phyloP scores from a whole-genome alignment of 2,329 filamentous ascomycete genomes.

The Dryadomyces quercivorus region DNA sequence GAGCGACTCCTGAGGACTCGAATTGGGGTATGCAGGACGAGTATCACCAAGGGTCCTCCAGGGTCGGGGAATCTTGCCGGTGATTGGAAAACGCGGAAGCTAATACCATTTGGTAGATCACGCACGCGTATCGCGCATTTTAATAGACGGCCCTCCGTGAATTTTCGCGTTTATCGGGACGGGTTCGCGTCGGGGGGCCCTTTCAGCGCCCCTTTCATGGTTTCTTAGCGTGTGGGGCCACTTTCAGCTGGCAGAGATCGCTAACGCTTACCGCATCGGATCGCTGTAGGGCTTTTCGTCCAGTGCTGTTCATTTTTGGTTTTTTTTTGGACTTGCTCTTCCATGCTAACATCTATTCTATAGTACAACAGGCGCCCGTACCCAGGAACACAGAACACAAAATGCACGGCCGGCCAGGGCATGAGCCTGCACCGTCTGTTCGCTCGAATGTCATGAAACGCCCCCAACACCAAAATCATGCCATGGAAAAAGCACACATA shows the following conservation, averaged over 20 bases:
- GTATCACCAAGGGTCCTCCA: neutral
- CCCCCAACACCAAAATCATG: neutral
- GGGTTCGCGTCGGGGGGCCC: neutral
- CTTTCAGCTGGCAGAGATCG: neutral
- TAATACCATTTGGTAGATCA: neutral
- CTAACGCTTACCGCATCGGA: too few species aligned
- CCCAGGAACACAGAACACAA: too few species aligned
- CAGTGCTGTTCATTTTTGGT: too few species aligned
- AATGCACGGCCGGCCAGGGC: too few species aligned
- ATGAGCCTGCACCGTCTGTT: too few species aligned
- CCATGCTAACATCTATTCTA: too few species aligned
- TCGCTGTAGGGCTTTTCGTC: too few species aligned
- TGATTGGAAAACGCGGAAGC: neutral
- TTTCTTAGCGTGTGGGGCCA: neutral
- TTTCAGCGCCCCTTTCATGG: neutral
- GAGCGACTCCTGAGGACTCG: too few species aligned
- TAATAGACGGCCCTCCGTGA: neutral
- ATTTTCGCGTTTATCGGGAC: conserved; percentile 1
- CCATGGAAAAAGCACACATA: neutral
- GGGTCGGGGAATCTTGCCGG: neutral
- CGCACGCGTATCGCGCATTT: neutral
- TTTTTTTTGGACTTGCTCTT: too few species aligned
- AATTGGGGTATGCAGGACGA: too few species aligned
- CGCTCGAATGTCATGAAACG: neutral
- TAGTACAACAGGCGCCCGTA: too few species aligned